Percentiles rank a stretch among this genome's conserved stretches.
These are phyloP conservation scores for Dothideomycetes sp. DNA, from an alignment of 2,329 filamentous ascomycete genomes.

Conservation along the genomic window DNA sequence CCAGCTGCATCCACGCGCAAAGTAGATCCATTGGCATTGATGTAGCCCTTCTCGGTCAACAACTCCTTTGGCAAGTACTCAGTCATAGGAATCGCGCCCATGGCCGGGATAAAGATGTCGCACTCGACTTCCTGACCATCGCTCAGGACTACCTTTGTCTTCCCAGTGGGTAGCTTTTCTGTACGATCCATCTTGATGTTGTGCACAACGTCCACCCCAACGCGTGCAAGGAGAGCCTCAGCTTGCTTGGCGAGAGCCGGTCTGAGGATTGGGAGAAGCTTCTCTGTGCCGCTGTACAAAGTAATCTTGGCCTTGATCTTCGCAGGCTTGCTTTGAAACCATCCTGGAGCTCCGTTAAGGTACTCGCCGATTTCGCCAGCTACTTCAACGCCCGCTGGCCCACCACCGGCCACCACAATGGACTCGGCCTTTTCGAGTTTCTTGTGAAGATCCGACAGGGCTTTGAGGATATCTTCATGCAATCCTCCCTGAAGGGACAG, in stretches of 20 bases:
- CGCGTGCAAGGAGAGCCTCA: slow-evolving; percentile 32
- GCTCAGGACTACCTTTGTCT: slow-evolving; percentile 31
- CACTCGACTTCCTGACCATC: slow-evolving; percentile 36
- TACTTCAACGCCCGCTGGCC: slow-evolving; percentile 26
- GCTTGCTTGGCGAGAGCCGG: slow-evolving; percentile 29
- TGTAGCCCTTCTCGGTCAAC: slow-evolving; percentile 35
- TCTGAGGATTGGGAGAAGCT: slow-evolving; percentile 31
- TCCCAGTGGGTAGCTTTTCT: slow-evolving; percentile 23
- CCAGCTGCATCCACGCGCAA: slow-evolving; percentile 35
- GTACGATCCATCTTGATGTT: slow-evolving; percentile 15
- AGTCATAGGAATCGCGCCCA: slow-evolving; percentile 42
- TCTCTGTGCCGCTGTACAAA: slow-evolving; percentile 29
- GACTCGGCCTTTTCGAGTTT: slow-evolving; percentile 23
- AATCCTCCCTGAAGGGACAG: slow-evolving; percentile 31
- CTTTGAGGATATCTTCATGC: slow-evolving; percentile 18
- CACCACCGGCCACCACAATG: slow-evolving; percentile 25
- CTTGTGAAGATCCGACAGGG: slow-evolving; percentile 20
- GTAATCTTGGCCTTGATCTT: slow-evolving; percentile 31
- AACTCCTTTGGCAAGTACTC: slow-evolving; percentile 38
- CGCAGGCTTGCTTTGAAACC: slow-evolving; percentile 24
- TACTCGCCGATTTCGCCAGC: slow-evolving; percentile 25
- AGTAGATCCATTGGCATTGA: slow-evolving; percentile 35
- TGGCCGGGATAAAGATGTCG: slow-evolving; percentile 43
- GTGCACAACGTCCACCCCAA: slow-evolving; percentile 30
- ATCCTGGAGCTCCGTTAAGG: slow-evolving; percentile 28